Conservation (phyloP, 805 yeast genomes). For the Kodamaea laetipori region DNA sequence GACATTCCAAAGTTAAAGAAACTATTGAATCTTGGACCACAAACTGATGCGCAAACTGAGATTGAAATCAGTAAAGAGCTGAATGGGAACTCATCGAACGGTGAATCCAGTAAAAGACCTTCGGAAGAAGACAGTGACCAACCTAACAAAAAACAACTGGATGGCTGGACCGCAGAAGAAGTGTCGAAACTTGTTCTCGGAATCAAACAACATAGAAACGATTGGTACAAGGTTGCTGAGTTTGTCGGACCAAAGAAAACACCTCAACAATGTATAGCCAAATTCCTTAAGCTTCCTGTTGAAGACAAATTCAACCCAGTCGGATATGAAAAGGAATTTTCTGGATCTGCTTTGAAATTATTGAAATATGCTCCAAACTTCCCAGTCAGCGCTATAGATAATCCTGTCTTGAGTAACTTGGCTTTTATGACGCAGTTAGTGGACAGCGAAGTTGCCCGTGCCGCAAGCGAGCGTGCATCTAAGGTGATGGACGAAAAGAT, state of each 20-base stretch:
- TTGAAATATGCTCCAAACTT: conserved; percentile 80
- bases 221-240: conserved; percentile 78
- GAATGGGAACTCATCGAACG: conserved; percentile 8
- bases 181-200: conserved; percentile 62
- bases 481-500: conserved; percentile 48
- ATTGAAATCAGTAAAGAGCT: conserved; percentile 9
- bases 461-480: conserved; percentile 71
- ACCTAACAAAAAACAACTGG: conserved; percentile 29
- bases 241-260: conserved; percentile 65
- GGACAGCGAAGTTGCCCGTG: conserved; percentile 82
- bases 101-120: conserved; percentile 8
- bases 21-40: conserved; percentile 22
- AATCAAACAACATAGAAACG: conserved; percentile 60
- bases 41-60: conserved; percentile 4
- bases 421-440: conserved; percentile 84
- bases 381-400: conserved; percentile 83
- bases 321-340: conserved; percentile 41
- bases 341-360: conserved; percentile 60
- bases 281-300: conserved; percentile 77
- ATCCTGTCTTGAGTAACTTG: conserved; percentile 92
- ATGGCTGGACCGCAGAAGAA: conserved; percentile 69
- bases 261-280: conserved; percentile 76
- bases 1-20: conserved; percentile 40
- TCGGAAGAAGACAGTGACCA: conserved; percentile 5
- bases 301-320: conserved; percentile 61